phyloP scores from a whole-genome alignment of 176 grass and related monocot genomes.

The Ensete ventricosum region DNA sequence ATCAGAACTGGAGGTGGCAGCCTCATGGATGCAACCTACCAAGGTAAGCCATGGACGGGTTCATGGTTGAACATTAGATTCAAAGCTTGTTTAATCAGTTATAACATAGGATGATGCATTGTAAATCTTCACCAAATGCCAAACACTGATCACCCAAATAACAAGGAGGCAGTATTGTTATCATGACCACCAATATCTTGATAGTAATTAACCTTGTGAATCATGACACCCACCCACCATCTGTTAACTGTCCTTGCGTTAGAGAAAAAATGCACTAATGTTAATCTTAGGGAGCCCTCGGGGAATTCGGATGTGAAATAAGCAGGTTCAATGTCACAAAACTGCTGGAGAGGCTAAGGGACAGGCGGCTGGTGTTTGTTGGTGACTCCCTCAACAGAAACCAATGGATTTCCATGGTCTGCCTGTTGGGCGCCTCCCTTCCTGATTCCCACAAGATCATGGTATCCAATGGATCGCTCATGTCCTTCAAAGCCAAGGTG shows the following conservation, averaged over 20 bases:
- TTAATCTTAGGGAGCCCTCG: neutral
- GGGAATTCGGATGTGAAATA: neutral
- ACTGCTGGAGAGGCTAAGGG: slow-evolving; percentile 42
- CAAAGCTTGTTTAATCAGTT: too few species aligned
- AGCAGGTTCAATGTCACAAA: slow-evolving; percentile 52
- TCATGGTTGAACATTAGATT: neutral
- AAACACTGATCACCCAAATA: too few species aligned
- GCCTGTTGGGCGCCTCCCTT: slow-evolving; percentile 59
- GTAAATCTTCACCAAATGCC: neutral
- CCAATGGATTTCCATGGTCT: slow-evolving; percentile 82
- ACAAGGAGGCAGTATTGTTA: neutral
- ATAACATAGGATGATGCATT: too few species aligned
- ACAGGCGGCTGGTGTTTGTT: slow-evolving; percentile 55
- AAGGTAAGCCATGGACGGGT: slow-evolving; percentile 29
- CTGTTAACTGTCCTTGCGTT: too few species aligned
- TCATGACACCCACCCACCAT: too few species aligned
- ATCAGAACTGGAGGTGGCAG: slow-evolving; percentile 74
- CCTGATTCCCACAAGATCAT: slow-evolving; percentile 30
- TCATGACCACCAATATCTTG: neutral
- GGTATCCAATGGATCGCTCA: slow-evolving; percentile 31
- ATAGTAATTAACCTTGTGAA: neutral
- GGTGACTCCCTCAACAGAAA: slow-evolving; percentile 84
- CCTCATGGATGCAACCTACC: slow-evolving; percentile 58
- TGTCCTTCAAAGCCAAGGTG: slow-evolving; percentile 60
- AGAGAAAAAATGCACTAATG: too few species aligned